phyloP scores from a whole-genome alignment of 495 filamentous ascomycete genomes.

The Tuber umbilicatum region DNA sequence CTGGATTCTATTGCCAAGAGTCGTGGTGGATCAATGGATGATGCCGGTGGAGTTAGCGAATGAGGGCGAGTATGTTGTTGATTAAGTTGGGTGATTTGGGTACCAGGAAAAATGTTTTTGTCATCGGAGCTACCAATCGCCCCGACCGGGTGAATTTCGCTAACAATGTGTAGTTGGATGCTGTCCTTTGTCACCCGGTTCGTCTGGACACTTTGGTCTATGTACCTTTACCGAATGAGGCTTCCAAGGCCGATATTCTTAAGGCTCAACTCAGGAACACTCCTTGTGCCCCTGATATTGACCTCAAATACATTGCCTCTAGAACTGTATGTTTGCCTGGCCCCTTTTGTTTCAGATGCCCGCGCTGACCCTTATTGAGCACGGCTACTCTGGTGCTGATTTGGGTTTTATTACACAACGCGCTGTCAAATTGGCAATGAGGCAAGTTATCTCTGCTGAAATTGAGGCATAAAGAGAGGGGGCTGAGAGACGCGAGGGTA shows the following conservation, averaged over 20 bases:
- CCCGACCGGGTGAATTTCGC: constrained; percentile 62
- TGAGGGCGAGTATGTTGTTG: constrained; percentile 98
- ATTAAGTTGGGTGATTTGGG: constrained; percentile 56
- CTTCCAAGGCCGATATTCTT: constrained; percentile 77
- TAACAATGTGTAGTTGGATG: constrained; percentile 57
- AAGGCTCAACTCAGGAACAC: constrained; percentile 98
- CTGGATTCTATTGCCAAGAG: constrained; percentile 99
- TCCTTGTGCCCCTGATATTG: constrained; percentile 78
- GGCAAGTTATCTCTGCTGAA: constrained; percentile 82
- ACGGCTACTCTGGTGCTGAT: constrained; percentile 99
- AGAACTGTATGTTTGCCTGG: constrained; percentile 55
- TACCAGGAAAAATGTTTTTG: constrained; percentile 99
- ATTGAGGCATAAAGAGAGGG: constrained; percentile 83
- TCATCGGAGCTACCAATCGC: constrained; percentile 97
- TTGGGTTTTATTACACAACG: constrained; percentile 97
- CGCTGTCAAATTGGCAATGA: constrained; percentile 98
- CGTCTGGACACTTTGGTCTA: constrained; percentile 98
- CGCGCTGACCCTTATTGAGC: constrained; percentile 41
- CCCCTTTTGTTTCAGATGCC: not conserved
- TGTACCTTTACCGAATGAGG: constrained; percentile 88
- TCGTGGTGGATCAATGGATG: constrained; percentile 91
- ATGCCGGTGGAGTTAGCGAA: constrained; percentile 96
- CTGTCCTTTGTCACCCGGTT: constrained; percentile 92
- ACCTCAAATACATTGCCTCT: constrained; percentile 84
- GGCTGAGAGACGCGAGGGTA: constrained; percentile 74